Evolutionary conservation across 805 yeast species (phyloP).

Genomic region (Metahyphopichia silvanorum): DNA sequence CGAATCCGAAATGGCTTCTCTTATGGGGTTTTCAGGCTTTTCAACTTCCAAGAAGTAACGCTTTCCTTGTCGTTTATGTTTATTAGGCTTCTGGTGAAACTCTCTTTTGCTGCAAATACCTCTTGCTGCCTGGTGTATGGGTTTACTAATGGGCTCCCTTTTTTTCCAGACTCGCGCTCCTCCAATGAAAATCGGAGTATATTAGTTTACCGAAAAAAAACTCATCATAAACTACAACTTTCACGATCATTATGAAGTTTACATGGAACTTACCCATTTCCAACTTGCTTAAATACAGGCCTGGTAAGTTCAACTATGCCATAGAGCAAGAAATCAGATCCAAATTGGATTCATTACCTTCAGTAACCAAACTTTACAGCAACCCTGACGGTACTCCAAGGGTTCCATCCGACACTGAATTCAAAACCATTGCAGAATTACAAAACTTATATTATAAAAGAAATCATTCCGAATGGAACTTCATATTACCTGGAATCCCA

Average conservation of each 20-base stretch:
- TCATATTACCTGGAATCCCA: conserved; percentile 45
- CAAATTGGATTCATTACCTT: conserved; percentile 59
- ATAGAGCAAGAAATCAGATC: conserved; percentile 62
- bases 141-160: not conserved
- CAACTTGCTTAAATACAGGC: conserved; percentile 34
- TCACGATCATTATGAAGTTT: conserved; percentile 28
- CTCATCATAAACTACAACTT: not conserved
- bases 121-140: conserved; percentile 1
- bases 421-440: conserved; percentile 69
- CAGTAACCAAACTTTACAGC: conserved; percentile 63
- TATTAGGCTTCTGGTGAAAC: no score
- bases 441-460: conserved; percentile 57
- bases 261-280: conserved; percentile 40
- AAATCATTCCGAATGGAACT: conserved; percentile 51
- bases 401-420: conserved; percentile 65
- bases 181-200: conserved; percentile 3
- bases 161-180: not conserved
- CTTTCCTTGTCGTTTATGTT: not conserved
- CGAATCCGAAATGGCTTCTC: conserved; percentile 34
- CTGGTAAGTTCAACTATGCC: conserved; percentile 41
- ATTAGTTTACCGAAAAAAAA: conserved; percentile 1
- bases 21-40: conserved; percentile 65
- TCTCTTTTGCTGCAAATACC: not conserved
- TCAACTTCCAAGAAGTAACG: conserved; percentile 42
- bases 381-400: conserved; percentile 75